A percentile compares a stretch with the other conserved stretches of the same genome.
phyloP scores from a whole-genome alignment of 1,284 basidiomycete species.

The Apiotrichum gamsii region DNA sequence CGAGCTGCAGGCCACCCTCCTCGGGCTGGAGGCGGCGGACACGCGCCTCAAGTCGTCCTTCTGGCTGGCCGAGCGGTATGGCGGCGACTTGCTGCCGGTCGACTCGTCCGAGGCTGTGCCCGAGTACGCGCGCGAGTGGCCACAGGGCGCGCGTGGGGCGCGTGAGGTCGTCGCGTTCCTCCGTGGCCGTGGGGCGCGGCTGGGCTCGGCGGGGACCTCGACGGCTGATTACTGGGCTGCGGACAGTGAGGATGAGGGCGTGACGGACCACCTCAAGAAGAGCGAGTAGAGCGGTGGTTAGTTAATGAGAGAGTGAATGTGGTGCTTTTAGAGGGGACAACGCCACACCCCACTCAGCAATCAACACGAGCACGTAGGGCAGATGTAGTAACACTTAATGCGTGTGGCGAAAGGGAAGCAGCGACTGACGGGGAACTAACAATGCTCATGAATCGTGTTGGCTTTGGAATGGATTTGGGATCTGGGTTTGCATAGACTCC shows the following conservation, averaged over 20 bases:
- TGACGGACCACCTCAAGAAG: neutral
- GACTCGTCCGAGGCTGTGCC: conserved; percentile 20
- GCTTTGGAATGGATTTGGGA: too few species aligned
- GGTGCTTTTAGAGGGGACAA: too few species aligned
- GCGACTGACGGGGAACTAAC: too few species aligned
- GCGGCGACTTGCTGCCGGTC: conserved; percentile 28
- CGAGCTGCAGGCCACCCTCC: conserved; percentile 63
- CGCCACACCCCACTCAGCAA: too few species aligned
- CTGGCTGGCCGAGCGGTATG: conserved; percentile 42
- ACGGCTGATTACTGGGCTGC: conserved; percentile 31
- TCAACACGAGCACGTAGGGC: too few species aligned
- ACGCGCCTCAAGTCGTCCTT: conserved; percentile 32
- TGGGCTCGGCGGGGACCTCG: conserved; percentile 19
- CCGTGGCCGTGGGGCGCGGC: conserved; percentile 36
- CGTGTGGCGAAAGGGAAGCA: too few species aligned
- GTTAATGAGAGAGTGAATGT: too few species aligned
- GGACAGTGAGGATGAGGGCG: conserved; percentile 7
- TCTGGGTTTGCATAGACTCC: too few species aligned
- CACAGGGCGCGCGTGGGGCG: conserved; percentile 32
- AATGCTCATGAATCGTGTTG: too few species aligned
- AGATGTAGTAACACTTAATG: too few species aligned
- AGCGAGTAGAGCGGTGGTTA: neutral
- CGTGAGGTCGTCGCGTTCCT: conserved; percentile 44
- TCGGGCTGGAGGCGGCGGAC: conserved; percentile 54
- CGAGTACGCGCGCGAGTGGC: conserved; percentile 31